Conservation (phyloP, 768 basidiomycete genomes). For the Hericium coralloides region DNA sequence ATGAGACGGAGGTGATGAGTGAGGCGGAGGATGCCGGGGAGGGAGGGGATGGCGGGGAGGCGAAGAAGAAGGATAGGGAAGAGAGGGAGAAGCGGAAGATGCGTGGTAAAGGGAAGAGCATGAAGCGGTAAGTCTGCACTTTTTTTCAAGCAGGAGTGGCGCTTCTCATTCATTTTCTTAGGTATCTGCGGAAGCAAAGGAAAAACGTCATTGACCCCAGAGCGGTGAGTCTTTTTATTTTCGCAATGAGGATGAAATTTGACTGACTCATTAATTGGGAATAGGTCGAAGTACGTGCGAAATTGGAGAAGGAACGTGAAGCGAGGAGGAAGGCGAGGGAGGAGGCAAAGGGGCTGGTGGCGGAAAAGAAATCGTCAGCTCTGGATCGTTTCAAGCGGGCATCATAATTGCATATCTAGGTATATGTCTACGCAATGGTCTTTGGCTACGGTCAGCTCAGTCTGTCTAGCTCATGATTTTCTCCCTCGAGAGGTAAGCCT, state of each 20-base stretch:
- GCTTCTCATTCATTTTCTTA: constrained; percentile 12
- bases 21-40: constrained; percentile 25
- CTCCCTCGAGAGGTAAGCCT: too few relatives aligned
- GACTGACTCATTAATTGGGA: constrained; percentile 23
- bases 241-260: constrained; percentile 1
- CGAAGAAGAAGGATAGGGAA: constrained; percentile 23
- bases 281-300: constrained; percentile 35
- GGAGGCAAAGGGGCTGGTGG: constrained; percentile 16
- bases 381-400: constrained; percentile 30
- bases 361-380: constrained; percentile 24
- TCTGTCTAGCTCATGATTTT: too few relatives aligned
- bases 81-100: constrained; percentile 66
- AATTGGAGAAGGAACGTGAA: constrained; percentile 28
- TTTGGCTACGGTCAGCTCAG: too few relatives aligned
- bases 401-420: not conserved
- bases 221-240: constrained; percentile 34
- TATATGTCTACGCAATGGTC: too few relatives aligned
- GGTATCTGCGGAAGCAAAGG: constrained; percentile 79
- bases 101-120: constrained; percentile 79
- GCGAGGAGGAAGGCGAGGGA: constrained; percentile 21
- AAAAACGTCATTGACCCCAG: constrained; percentile 91
- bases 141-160: not conserved
- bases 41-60: constrained; percentile 29
- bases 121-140: constrained; percentile 49
- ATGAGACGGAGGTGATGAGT: constrained; percentile 46